Percentiles rank a stretch among this genome's conserved stretches.
phyloP scores from a whole-genome alignment of 140 eudicot species.

The Flaveria floridana region DNA sequence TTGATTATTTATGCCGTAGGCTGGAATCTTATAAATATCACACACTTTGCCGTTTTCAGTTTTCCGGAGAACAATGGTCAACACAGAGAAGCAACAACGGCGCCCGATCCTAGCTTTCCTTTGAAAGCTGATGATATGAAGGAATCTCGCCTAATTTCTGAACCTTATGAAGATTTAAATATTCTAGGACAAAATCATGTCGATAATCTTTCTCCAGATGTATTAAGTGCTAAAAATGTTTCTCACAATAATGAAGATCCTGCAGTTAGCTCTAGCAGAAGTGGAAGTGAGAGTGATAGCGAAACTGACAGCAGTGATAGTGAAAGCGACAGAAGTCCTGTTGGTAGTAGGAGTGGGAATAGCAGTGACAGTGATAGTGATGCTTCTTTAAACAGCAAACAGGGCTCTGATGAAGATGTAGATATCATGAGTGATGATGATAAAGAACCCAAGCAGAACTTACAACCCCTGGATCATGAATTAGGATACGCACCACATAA shows the following conservation, averaged over 20 bases:
- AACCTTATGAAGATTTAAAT: constrained; percentile 42
- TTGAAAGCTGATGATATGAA: constrained; percentile 32
- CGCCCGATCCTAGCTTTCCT: constrained; percentile 33
- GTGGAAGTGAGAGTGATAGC: constrained; percentile 74
- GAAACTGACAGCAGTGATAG: constrained; percentile 52
- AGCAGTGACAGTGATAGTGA: constrained; percentile 85
- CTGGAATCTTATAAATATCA: constrained; percentile 12
- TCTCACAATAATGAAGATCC: constrained; percentile 50
- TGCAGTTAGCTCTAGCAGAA: constrained; percentile 60
- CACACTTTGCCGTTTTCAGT: constrained; percentile 43
- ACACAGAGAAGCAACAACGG: constrained; percentile 37
- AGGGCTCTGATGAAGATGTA: constrained; percentile 91
- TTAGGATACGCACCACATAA: constrained; percentile 37
- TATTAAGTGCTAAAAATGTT: constrained; percentile 47
- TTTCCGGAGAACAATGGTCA: constrained; percentile 56
- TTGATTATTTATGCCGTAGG: constrained; percentile 17
- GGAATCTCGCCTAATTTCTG: constrained; percentile 39
- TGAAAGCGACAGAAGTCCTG: constrained; percentile 72
- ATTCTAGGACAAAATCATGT: constrained; percentile 47
- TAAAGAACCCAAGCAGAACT: constrained; percentile 49
- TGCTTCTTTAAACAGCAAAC: constrained; percentile 86
- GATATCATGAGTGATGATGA: constrained; percentile 95
- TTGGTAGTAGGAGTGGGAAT: constrained; percentile 70
- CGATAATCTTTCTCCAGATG: constrained; percentile 50
- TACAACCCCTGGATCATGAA: constrained; percentile 36